phyloP scores from a whole-genome alignment of 495 filamentous ascomycete genomes.

The Neurospora tetraspora region DNA sequence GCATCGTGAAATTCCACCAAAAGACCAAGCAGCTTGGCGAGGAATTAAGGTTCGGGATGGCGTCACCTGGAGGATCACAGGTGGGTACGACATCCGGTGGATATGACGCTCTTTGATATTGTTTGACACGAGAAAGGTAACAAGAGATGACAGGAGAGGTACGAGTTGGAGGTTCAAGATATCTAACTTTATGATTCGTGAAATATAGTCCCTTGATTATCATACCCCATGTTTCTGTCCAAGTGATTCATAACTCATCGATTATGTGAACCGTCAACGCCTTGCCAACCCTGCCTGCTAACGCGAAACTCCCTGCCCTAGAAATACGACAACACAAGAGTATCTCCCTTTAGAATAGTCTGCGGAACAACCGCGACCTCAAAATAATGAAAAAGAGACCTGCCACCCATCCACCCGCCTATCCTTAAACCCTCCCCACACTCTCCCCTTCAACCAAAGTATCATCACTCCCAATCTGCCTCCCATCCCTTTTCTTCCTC shows the following conservation, averaged over 20 bases:
- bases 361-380: not conserved
- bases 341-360: not conserved
- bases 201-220: not conserved
- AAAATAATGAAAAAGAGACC: not conserved
- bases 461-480: not conserved
- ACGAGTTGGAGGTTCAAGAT: no score
- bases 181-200: no score
- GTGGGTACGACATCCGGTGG: not conserved
- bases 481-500: not conserved
- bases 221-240: not conserved
- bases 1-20: not conserved
- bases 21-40: not conserved
- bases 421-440: not conserved
- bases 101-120: not conserved
- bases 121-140: not conserved
- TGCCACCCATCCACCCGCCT: not conserved
- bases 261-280: not conserved
- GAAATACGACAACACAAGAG: not conserved
- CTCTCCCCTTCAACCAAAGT: not conserved
- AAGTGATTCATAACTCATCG: not conserved
- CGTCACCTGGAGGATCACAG: not conserved
- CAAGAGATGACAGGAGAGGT: no score
- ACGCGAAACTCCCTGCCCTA: not conserved
- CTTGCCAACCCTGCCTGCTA: not conserved
- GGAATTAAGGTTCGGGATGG: not conserved